Conservation (phyloP, 2,329 filamentous ascomycete species). For the Xylaria arbuscula region DNA sequence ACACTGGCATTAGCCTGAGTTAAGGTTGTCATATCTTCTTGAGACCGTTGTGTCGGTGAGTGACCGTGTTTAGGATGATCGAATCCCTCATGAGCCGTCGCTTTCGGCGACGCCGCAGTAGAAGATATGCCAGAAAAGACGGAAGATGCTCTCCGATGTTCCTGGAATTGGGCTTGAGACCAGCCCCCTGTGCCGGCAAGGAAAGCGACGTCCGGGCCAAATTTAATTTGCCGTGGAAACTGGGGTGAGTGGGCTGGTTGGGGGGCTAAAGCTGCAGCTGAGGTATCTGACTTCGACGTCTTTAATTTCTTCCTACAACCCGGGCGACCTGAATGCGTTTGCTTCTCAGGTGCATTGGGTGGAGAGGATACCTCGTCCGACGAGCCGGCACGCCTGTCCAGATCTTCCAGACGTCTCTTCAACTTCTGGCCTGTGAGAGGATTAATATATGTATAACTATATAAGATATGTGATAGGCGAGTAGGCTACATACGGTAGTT, state of each 20-base stretch:
- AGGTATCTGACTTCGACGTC: slow-evolving; percentile 49
- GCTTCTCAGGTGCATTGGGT: slow-evolving; percentile 54
- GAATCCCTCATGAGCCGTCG: too few relatives aligned
- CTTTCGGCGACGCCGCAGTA: too few relatives aligned
- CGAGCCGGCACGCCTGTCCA: slow-evolving; percentile 79
- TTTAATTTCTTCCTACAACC: slow-evolving; percentile 60
- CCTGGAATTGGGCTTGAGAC: too few relatives aligned
- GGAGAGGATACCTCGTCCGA: slow-evolving; percentile 55
- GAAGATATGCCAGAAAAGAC: too few relatives aligned
- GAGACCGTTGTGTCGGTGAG: too few relatives aligned
- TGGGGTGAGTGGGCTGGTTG: slow-evolving; percentile 63
- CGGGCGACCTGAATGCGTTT: slow-evolving; percentile 49
- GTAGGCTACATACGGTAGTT: slow-evolving; percentile 81
- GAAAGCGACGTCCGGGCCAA: too few relatives aligned
- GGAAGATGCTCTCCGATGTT: too few relatives aligned
- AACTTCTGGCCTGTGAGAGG: slow-evolving; percentile 81
- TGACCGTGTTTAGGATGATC: too few relatives aligned
- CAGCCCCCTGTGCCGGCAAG: too few relatives aligned
- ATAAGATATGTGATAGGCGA: neutral
- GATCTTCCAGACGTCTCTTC: slow-evolving; percentile 86
- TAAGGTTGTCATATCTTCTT: too few relatives aligned
- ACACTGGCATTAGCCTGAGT: too few relatives aligned
- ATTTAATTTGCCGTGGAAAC: slow-evolving; percentile 67
- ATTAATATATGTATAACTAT: slow-evolving; percentile 26
- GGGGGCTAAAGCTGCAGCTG: slow-evolving; percentile 42